Evolutionary conservation across 805 yeast genomes (phyloP).

Genomic region (Candida glaebosa): DNA sequence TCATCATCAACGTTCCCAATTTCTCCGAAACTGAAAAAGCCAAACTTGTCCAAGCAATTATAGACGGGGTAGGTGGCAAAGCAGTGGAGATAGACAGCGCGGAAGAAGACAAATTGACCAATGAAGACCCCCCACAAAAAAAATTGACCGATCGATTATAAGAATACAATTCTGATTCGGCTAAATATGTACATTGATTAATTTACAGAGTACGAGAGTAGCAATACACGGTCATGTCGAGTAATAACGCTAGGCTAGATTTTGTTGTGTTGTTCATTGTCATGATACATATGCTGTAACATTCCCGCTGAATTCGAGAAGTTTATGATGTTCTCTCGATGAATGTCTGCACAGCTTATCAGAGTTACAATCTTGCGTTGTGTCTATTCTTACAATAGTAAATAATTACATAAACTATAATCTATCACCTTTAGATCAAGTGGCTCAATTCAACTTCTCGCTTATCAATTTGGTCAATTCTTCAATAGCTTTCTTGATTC

Average conservation of each 20-base stretch:
- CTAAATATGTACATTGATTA: neutral
- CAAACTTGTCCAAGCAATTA: slow-evolving; percentile 44
- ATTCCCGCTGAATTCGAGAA: too few relatives aligned
- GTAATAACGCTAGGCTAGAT: too few relatives aligned
- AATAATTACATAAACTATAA: neutral
- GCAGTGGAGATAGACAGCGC: slow-evolving; percentile 58
- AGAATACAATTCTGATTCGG: neutral
- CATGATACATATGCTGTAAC: too few relatives aligned
- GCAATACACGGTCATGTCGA: too few relatives aligned
- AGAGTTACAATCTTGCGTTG: neutral
- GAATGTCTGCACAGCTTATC: too few relatives aligned
- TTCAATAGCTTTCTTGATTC: slow-evolving; percentile 68
- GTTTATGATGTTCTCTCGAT: too few relatives aligned
- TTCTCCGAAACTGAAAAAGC: slow-evolving; percentile 29
- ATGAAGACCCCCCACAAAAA: slow-evolving; percentile 13
- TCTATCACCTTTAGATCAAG: too few relatives aligned
- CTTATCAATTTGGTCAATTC: slow-evolving; percentile 60
- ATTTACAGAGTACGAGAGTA: neutral
- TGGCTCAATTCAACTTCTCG: slow-evolving; percentile 46
- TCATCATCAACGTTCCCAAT: slow-evolving; percentile 54
- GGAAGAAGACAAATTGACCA: slow-evolving; percentile 51
- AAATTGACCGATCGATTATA: neutral
- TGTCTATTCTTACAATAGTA: neutral
- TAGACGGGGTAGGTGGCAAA: slow-evolving; percentile 40
- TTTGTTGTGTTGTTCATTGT: too few relatives aligned